Evolutionary conservation across 768 basidiomycete species (phyloP).

Genomic region (Aureoboletus auriporus): DNA sequence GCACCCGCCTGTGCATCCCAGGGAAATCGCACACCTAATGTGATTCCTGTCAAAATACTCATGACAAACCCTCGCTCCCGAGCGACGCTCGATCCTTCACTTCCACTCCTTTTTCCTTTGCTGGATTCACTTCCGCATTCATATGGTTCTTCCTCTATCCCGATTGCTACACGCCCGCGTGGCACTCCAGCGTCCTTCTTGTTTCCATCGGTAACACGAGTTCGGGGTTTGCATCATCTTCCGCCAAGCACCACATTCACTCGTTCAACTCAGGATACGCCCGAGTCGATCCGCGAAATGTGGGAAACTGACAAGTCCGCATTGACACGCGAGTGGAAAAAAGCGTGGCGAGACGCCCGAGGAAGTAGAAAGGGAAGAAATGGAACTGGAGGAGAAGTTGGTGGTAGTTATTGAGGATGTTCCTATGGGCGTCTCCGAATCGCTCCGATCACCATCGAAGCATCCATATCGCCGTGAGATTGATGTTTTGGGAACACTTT

Average conservation of each 20-base stretch:
- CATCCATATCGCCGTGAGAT: no score
- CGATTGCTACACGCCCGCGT: constrained; percentile 1
- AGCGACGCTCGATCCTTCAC: constrained; percentile 47
- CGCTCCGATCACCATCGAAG: no score
- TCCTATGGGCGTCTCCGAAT: no score
- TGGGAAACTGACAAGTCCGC: constrained; percentile 72
- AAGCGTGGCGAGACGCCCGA: constrained; percentile 68
- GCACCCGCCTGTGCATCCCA: constrained; percentile 12
- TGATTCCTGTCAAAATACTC: constrained; percentile 1
- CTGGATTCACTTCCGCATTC: constrained; percentile 20
- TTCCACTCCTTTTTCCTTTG: constrained; percentile 63
- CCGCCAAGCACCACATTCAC: constrained; percentile 14
- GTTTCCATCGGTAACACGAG: constrained; percentile 34
- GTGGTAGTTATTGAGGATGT: constrained; percentile 7
- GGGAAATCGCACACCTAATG: neutral
- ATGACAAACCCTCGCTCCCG: constrained; percentile 5
- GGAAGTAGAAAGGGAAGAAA: constrained; percentile 57
- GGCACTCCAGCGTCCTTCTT: constrained; percentile 21
- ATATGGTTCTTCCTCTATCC: constrained; percentile 10
- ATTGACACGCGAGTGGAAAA: constrained; percentile 76
- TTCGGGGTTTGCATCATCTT: constrained; percentile 48
- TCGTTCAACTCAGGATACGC: constrained; percentile 22
- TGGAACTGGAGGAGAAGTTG: constrained; percentile 34
- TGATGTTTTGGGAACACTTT: no score
- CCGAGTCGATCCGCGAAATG: constrained; percentile 48